These are phyloP conservation scores for Aspergillus kassunensis DNA, from an alignment of 495 filamentous ascomycete species.

Conservation along the genomic window DNA sequence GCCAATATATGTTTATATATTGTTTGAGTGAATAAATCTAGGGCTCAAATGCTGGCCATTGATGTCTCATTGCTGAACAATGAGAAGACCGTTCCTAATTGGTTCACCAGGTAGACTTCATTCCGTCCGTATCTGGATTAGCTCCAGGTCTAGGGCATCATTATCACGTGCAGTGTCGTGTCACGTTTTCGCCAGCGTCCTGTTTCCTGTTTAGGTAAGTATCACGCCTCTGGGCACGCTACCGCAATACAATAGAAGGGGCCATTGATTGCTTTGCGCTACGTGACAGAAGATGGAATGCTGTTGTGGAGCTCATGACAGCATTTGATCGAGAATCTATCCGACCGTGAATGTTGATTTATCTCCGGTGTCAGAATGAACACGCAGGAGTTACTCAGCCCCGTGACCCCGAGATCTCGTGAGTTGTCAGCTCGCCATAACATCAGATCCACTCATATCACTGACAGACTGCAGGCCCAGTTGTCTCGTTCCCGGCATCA, in stretches of 20 bases:
- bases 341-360: neutral
- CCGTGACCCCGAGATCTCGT: conserved; percentile 30
- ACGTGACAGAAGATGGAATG: neutral
- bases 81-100: neutral
- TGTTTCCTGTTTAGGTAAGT: conserved; percentile 1
- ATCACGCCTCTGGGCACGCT: too few species aligned
- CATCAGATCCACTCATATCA: neutral
- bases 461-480: conserved; percentile 39
- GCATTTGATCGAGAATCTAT: neutral
- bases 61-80: too few species aligned
- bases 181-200: neutral
- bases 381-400: conserved; percentile 27
- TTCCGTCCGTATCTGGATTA: neutral
- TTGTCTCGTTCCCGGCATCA: conserved; percentile 85
- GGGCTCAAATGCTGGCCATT: too few species aligned
- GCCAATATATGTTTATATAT: too few species aligned
- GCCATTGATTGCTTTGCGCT: too few species aligned
- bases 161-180: neutral
- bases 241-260: too few species aligned
- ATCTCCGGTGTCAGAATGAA: conserved; percentile 17
- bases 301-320: neutral
- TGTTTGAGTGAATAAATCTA: too few species aligned
- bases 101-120: neutral
- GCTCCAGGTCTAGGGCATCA: neutral
- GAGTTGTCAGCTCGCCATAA: conserved; percentile 10